phyloP scores from a whole-genome alignment of 108 stramenopile species.

The Cyclotella kingstonii region DNA sequence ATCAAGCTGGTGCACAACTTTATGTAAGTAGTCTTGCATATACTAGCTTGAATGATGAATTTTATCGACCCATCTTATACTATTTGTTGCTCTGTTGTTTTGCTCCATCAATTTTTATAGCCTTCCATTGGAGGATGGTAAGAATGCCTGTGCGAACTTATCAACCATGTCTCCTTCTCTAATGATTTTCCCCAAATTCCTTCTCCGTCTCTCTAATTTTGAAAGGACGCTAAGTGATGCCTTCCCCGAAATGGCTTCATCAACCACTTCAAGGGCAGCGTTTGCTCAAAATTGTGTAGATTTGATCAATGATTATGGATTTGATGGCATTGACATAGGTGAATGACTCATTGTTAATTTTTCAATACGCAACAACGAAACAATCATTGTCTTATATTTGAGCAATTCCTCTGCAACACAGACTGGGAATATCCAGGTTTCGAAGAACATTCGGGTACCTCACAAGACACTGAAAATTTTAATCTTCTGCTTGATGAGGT shows the following conservation, averaged over 20 bases:
- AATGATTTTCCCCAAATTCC: not conserved
- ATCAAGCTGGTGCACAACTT: conserved; percentile 32
- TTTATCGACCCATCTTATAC: too few relatives aligned
- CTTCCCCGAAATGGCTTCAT: conserved; percentile 31
- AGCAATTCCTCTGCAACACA: too few relatives aligned
- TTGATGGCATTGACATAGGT: conserved; percentile 36
- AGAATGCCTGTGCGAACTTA: too few relatives aligned
- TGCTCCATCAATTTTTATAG: too few relatives aligned
- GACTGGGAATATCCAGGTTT: conserved; percentile 5
- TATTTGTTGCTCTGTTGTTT: too few relatives aligned
- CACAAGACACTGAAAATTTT: conserved; percentile 26
- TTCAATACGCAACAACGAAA: too few relatives aligned
- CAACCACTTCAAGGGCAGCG: conserved; percentile 11
- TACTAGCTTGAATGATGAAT: too few relatives aligned
- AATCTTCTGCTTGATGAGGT: conserved; percentile 27
- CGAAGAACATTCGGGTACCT: conserved; percentile 28
- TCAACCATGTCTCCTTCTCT: not conserved
- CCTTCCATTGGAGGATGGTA: conserved; percentile 8
- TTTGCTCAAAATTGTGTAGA: conserved; percentile 29
- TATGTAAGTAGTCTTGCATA: too few relatives aligned
- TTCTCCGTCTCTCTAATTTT: too few relatives aligned
- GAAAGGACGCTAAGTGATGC: conserved; percentile 21
- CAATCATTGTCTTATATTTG: too few relatives aligned
- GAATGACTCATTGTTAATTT: not conserved
- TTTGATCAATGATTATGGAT: conserved; percentile 30